These are phyloP conservation scores for Exophiala sp. DNA, from an alignment of 2,329 filamentous ascomycete species.

Conservation along the genomic window DNA sequence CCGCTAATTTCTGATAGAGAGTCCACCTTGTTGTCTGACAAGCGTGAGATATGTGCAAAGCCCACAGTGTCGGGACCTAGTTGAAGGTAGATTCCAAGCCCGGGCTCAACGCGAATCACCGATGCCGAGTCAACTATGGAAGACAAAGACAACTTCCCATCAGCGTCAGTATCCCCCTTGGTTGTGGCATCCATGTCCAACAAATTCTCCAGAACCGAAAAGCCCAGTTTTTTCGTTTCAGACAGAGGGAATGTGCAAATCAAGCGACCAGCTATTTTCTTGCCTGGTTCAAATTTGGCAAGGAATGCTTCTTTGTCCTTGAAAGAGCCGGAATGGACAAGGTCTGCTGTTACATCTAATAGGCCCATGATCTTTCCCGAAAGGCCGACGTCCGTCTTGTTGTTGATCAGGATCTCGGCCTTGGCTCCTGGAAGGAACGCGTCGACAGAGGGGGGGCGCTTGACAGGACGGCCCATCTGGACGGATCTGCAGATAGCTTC, in stretches of 20 bases:
- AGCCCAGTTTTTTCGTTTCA: slow-evolving; percentile 74
- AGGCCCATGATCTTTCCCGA: slow-evolving; percentile 87
- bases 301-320: slow-evolving; percentile 58
- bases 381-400: slow-evolving; percentile 68
- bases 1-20: slow-evolving; percentile 70
- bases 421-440: slow-evolving; percentile 87
- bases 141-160: slow-evolving; percentile 53
- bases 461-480: slow-evolving; percentile 48
- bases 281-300: slow-evolving; percentile 71
- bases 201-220: slow-evolving; percentile 84
- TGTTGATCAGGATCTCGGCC: slow-evolving; percentile 75
- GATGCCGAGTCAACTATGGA: slow-evolving; percentile 74
- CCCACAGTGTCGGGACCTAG: slow-evolving; percentile 64
- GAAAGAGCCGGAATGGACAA: slow-evolving; percentile 78
- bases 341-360: slow-evolving; percentile 81
- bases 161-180: slow-evolving; percentile 31
- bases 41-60: slow-evolving; percentile 89
- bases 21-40: slow-evolving; percentile 87
- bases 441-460: slow-evolving; percentile 80
- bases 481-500: slow-evolving; percentile 70
- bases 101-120: slow-evolving; percentile 71
- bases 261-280: slow-evolving; percentile 77
- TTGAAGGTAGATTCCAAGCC: slow-evolving; percentile 74
- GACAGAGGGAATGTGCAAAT: slow-evolving; percentile 79
- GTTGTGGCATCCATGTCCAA: slow-evolving; percentile 49